Percentiles rank a stretch among this genome's conserved stretches.
Conservation (phyloP, 352 stramenopile genomes). For the Globisporangium spiculum region DNA sequence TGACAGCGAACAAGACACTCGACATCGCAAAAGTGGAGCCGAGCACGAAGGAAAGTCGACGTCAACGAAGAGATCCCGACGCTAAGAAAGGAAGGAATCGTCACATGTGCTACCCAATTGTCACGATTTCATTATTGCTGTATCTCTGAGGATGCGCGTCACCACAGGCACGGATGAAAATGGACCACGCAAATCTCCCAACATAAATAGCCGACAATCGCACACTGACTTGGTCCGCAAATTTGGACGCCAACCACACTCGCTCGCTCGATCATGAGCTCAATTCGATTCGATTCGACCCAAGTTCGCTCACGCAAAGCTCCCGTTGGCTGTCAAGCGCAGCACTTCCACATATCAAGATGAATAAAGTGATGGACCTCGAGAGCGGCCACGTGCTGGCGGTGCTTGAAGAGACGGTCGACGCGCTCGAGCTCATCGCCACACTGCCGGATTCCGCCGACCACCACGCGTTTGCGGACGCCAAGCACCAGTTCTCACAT, state of each 20-base stretch:
- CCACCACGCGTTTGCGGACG: slow-evolving; percentile 3
- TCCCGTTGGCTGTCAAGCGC: background rate
- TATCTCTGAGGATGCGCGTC: background rate
- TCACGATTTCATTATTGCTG: background rate
- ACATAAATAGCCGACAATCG: background rate
- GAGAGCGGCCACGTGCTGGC: slow-evolving; percentile 39
- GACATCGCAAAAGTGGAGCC: background rate
- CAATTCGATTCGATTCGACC: background rate
- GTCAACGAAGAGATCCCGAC: background rate
- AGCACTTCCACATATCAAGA: background rate
- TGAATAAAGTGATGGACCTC: slow-evolving; percentile 29
- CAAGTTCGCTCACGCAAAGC: background rate
- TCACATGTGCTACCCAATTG: background rate
- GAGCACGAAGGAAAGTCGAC: background rate
- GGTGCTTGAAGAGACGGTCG: slow-evolving; percentile 32
- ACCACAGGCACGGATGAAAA: background rate
- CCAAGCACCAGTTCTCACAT: background rate
- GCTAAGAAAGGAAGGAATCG: background rate
- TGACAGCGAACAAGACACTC: background rate
- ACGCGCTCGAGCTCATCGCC: slow-evolving; percentile 28
- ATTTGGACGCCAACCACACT: background rate
- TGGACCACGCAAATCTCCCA: background rate
- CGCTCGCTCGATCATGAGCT: too few species aligned
- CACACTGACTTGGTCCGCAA: background rate
- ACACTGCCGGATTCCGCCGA: slow-evolving; percentile 22